Percentiles rank a stretch among this genome's conserved stretches.
Conservation (phyloP, 225 moss, liverwort and hornwort species). For the Pleurozium schreberi region DNA sequence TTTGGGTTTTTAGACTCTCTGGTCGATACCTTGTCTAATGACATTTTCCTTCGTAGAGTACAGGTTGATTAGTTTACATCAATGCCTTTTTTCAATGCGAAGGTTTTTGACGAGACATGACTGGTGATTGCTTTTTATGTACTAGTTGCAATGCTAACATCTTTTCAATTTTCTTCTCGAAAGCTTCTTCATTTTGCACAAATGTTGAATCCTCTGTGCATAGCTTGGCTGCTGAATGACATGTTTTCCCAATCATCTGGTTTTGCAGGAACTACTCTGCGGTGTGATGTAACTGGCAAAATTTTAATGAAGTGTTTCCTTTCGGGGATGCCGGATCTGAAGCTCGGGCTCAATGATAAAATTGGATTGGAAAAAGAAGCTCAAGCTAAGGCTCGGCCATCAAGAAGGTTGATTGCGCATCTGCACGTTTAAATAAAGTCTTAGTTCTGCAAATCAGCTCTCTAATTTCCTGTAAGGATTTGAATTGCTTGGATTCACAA, state of each 20-base stretch:
- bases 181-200: background rate
- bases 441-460: background rate
- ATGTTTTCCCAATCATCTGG: background rate
- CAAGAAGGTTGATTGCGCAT: conserved; percentile 32
- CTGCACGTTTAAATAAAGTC: background rate
- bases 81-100: background rate
- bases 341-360: conserved; percentile 62
- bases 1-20: no score
- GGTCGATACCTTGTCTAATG: background rate
- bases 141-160: background rate
- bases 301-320: conserved; percentile 66
- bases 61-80: background rate
- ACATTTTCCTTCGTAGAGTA: background rate
- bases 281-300: conserved; percentile 59
- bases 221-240: background rate
- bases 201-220: background rate
- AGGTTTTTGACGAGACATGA: background rate
- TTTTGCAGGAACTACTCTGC: conserved; percentile 38
- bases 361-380: conserved; percentile 64
- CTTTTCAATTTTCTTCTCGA: background rate
- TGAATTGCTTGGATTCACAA: background rate
- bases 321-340: conserved; percentile 62
- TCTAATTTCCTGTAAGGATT: background rate
- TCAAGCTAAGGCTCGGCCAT: conserved; percentile 56
- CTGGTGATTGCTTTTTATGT: background rate